phyloP scores from a whole-genome alignment of 768 basidiomycete genomes.

The Tylopilus vinaceipallidus region DNA sequence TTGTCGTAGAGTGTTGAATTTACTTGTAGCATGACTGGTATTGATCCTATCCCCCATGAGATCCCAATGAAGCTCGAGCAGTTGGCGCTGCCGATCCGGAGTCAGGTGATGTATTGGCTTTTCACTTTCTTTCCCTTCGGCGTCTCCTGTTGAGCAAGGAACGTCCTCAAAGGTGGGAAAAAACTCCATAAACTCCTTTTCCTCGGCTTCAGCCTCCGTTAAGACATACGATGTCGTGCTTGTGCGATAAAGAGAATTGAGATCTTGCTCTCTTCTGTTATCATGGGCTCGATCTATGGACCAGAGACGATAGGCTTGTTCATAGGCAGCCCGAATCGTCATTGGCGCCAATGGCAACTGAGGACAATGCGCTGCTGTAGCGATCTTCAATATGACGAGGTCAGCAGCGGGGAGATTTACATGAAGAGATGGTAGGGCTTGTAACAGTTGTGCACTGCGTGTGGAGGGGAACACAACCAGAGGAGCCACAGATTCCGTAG shows the following conservation, averaged over 20 bases:
- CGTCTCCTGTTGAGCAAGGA: constrained; percentile 31
- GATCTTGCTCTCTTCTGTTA: constrained; percentile 57
- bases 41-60: constrained; percentile 33
- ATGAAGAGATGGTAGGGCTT: constrained; percentile 18
- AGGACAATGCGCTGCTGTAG: constrained; percentile 35
- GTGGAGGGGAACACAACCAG: constrained; percentile 57
- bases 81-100: constrained; percentile 27
- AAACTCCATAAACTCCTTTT: constrained; percentile 75
- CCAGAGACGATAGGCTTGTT: constrained; percentile 80
- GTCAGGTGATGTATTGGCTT: constrained; percentile 30
- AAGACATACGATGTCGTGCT: constrained; percentile 51
- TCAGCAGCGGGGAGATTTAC: constrained; percentile 24
- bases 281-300: constrained; percentile 72
- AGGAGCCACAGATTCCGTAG: constrained; percentile 27
- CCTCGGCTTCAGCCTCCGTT: constrained; percentile 75
- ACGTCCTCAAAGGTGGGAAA: constrained; percentile 83
- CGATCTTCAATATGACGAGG: constrained; percentile 42
- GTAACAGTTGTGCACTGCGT: constrained; percentile 39
- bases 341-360: constrained; percentile 5
- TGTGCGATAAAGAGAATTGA: constrained; percentile 75
- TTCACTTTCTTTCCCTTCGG: not conserved
- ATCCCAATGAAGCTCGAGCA: constrained; percentile 49
- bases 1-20: constrained; percentile 36
- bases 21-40: not conserved
- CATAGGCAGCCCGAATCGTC: constrained; percentile 52